phyloP scores from a whole-genome alignment of 306 rosid genomes.

The Elaeagnus macrophylla region DNA sequence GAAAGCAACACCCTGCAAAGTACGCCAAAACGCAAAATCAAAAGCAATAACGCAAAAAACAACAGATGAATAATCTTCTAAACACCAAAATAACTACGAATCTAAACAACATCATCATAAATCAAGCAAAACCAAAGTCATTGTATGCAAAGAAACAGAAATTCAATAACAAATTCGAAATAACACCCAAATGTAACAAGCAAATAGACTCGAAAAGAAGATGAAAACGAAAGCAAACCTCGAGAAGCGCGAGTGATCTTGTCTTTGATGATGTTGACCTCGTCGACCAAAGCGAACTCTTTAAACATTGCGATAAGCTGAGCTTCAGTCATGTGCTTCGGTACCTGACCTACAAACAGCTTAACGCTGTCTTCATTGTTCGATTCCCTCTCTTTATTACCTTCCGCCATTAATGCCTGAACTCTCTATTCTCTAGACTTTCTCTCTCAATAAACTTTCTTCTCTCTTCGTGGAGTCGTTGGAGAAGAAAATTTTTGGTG shows the following conservation, averaged over 20 bases:
- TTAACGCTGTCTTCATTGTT: constrained; percentile 83
- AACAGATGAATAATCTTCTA: constrained; percentile 26
- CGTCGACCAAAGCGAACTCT: constrained; percentile 81
- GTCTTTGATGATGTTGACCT: constrained; percentile 98
- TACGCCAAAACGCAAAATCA: not conserved
- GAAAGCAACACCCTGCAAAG: constrained; percentile 76
- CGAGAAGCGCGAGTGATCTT: constrained; percentile 81
- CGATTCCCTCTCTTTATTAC: constrained; percentile 60
- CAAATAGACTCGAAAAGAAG: constrained; percentile 6
- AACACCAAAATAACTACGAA: constrained; percentile 2
- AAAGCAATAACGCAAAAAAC: constrained; percentile 14
- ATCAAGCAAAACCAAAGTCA: constrained; percentile 15
- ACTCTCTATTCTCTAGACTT: constrained; percentile 14
- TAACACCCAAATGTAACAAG: not conserved
- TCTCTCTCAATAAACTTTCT: constrained; percentile 14
- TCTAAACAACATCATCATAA: constrained; percentile 4
- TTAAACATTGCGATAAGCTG: constrained; percentile 83
- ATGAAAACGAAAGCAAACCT: constrained; percentile 33
- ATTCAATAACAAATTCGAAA: not conserved
- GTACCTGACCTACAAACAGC: constrained; percentile 96
- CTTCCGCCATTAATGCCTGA: constrained; percentile 77
- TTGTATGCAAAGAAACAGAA: constrained; percentile 1
- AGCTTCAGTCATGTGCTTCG: constrained; percentile 84
- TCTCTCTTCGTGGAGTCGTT: constrained; percentile 30
- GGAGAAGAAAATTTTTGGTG: constrained; percentile 33